A percentile compares a stretch with the other conserved stretches of the same genome.
Conservation (phyloP, 331 rosid species). For the Quercus tomentella region DNA sequence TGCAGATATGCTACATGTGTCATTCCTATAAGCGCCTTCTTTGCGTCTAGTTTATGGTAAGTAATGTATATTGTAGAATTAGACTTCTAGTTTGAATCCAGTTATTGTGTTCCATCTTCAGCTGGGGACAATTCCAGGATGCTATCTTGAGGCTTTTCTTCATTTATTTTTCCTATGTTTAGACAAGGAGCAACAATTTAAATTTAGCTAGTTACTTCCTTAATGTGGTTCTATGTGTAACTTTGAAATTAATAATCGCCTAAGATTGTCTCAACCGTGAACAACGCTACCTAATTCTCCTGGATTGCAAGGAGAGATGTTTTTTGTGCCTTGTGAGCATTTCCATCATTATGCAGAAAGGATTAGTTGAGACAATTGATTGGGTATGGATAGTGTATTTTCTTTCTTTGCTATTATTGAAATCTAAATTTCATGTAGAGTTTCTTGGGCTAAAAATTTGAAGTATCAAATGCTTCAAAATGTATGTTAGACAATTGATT, state of each 20-base stretch:
- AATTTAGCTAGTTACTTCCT: neutral
- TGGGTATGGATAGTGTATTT: neutral
- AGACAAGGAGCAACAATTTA: neutral
- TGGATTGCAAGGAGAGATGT: neutral
- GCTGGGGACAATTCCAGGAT: neutral
- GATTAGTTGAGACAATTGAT: neutral
- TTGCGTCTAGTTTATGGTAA: constrained; percentile 97
- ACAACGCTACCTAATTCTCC: neutral
- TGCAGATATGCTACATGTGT: constrained; percentile 96
- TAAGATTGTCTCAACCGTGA: neutral
- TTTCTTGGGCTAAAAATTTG: too few relatives aligned
- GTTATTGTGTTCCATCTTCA: neutral
- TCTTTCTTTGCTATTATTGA: neutral
- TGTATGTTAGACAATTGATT: neutral
- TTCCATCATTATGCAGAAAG: neutral
- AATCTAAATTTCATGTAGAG: neutral
- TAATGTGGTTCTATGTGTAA: neutral
- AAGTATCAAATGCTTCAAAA: neutral
- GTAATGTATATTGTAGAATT: constrained; percentile 13
- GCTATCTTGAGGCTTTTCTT: neutral
- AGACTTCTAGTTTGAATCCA: neutral
- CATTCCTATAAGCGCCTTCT: constrained; percentile 89
- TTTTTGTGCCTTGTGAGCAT: neutral
- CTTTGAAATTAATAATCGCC: neutral
- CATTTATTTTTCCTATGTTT: neutral